Conservation (phyloP, 2,329 filamentous ascomycete genomes). For the Colletotrichum sp. region DNA sequence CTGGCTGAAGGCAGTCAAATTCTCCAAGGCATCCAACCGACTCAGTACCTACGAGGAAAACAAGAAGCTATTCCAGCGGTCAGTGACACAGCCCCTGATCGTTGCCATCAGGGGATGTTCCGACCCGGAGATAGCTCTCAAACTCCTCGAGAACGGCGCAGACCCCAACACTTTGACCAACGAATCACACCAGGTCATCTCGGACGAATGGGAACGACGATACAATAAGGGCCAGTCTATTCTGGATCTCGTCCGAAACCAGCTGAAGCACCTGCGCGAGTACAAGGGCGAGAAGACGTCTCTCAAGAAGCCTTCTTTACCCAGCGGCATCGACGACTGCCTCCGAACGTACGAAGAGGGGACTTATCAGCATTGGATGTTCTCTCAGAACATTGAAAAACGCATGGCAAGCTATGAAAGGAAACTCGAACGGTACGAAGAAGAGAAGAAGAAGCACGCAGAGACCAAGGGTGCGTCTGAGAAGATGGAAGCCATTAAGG, state of each 20-base stretch:
- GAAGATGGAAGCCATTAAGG: conserved; percentile 61
- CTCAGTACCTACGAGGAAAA: conserved; percentile 52
- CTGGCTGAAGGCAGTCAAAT: conserved; percentile 64
- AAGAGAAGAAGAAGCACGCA: conserved; percentile 25
- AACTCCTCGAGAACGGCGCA: conserved; percentile 67
- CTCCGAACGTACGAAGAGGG: conserved; percentile 54
- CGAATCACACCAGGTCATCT: conserved; percentile 38
- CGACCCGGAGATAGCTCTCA: conserved; percentile 51
- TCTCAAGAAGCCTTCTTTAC: conserved; percentile 30
- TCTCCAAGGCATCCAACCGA: conserved; percentile 42
- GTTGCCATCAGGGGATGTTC: conserved; percentile 58
- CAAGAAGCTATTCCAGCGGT: conserved; percentile 49
- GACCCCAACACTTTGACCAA: conserved; percentile 67
- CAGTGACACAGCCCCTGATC: conserved; percentile 69
- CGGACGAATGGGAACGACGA: conserved; percentile 32
- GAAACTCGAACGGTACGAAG: conserved; percentile 30
- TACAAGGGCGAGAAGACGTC: conserved; percentile 42
- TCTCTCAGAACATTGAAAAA: conserved; percentile 41
- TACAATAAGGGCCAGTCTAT: conserved; percentile 51
- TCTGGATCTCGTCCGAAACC: conserved; percentile 64
- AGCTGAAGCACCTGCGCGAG: conserved; percentile 53
- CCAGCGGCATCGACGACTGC: conserved; percentile 54
- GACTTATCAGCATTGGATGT: conserved; percentile 66
- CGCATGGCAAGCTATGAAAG: conserved; percentile 38
- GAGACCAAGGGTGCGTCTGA: conserved; percentile 39